Base-by-base conservation (phyloP, 192 early-diverging fungal species). In the Gaertneriomyces semiglobifer region DNA sequence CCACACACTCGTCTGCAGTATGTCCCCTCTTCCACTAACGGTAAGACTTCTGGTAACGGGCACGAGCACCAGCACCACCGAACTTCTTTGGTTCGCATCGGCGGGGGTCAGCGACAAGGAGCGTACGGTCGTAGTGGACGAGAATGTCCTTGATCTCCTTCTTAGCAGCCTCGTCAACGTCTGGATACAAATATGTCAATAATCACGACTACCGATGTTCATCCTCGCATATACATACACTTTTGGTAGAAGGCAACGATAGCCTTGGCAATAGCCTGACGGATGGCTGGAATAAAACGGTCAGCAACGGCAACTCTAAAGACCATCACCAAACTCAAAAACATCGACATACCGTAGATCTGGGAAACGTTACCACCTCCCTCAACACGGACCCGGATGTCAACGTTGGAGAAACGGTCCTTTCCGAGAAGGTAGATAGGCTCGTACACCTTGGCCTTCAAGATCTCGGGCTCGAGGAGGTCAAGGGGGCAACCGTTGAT, bases 11-110 rank as follows among this genome's bases (percentile, higher is more conserved):
- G 25, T 33, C 25, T 33, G 25, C 25, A 33, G 25, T 33, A 33
- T 33, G 25, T 33, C 25, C 25, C 25, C 25, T 33, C 25, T 33
- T 33, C 25, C 25, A 33, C 25, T 77, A 81, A 81, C 79, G 79
- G 74, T 81, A 81, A 44, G 79, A 81, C 79, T 85, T 85, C 66
- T 86, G 84, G 83, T 84, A 91, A 77, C 94, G 90, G 73, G 96
- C 89, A 83, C 96, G 93, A 79, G 96, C 96, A 92, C 96, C 96
- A 69, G 83, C 83, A 87, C 96, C 96, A 83, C 95, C 96, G 77
- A 98, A 98, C 89, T 97, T 98, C 94, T 98, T 98, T 83, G 96
- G 92, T 80, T 98, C 96, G 83, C 91, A 93, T 74, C 96, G 94
- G 83, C 96, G 93, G 66, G 95, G 94, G 81, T 97, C 95, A 63